Conservation (phyloP, 169 alveolate species). For the Plasmodium vivax region DNA sequence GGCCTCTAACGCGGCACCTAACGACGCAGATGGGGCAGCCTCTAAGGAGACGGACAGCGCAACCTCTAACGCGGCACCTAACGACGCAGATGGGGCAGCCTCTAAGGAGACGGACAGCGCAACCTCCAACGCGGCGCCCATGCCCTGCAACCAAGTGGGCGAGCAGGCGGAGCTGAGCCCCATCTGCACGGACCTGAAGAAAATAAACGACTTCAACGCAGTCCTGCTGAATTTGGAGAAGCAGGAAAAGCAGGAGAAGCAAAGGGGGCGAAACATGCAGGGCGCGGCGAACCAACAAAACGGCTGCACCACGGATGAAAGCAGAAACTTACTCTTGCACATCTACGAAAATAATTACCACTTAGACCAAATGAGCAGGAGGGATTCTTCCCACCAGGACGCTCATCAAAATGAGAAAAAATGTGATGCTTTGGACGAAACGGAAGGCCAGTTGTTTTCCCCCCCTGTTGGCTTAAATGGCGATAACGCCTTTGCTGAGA, state of each 20-base stretch:
- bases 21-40: not conserved
- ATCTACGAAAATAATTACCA: conserved; percentile 30
- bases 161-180: not conserved
- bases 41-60: too few relatives aligned
- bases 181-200: conserved; percentile 8
- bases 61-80: not conserved
- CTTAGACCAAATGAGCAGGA: not conserved
- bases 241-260: not conserved
- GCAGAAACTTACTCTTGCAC: conserved; percentile 14
- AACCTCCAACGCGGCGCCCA: not conserved
- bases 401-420: conserved; percentile 15
- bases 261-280: not conserved
- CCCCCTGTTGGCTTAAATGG: not conserved
- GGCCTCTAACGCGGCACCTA: not conserved
- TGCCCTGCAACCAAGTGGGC: conserved; percentile 6
- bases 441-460: not conserved
- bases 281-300: not conserved
- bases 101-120: too few relatives aligned
- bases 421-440: not conserved
- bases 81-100: not conserved
- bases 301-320: not conserved
- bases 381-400: not conserved
- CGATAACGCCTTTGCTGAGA: not conserved
- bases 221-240: conserved; percentile 6
- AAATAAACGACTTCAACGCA: conserved; percentile 28